A percentile compares a stretch with the other conserved stretches of the same genome.
These are phyloP conservation scores for Paratinospora sagittata DNA, from an alignment of 164 flowering plant species.

Conservation along the genomic window DNA sequence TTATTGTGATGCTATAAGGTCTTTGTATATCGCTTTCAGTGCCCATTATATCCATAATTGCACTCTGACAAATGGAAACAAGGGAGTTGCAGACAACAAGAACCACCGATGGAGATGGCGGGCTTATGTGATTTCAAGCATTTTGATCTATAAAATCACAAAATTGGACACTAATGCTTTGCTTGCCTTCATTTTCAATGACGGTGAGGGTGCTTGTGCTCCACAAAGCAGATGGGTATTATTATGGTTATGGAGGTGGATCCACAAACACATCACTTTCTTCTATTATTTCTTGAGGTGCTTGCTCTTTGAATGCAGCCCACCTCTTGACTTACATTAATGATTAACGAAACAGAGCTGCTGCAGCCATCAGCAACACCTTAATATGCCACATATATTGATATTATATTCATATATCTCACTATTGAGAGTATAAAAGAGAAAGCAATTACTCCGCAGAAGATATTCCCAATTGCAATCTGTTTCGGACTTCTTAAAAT, in stretches of 20 bases:
- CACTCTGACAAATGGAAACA: neutral
- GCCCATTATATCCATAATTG: neutral
- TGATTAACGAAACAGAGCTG: neutral
- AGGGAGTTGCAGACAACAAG: neutral
- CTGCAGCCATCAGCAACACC: neutral
- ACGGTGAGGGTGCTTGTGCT: constrained; percentile 1
- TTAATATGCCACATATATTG: neutral
- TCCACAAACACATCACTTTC: constrained; percentile 1
- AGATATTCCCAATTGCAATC: neutral
- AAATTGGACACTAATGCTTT: neutral
- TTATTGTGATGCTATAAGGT: neutral
- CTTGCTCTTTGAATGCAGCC: neutral
- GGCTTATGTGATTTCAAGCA: neutral
- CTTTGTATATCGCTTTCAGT: neutral
- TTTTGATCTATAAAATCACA: neutral
- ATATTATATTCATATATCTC: no score
- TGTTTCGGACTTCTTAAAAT: no score
- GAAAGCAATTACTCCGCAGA: no score
- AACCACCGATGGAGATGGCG: neutral
- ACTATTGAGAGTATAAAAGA: no score
- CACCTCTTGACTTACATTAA: neutral
- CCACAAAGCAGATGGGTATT: neutral
- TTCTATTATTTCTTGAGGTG: constrained; percentile 2
- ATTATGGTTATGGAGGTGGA: neutral
- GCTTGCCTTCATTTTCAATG: neutral